Base-by-base conservation (phyloP, 2,329 filamentous ascomycete species). In the Aureobasidium namibiae region DNA sequence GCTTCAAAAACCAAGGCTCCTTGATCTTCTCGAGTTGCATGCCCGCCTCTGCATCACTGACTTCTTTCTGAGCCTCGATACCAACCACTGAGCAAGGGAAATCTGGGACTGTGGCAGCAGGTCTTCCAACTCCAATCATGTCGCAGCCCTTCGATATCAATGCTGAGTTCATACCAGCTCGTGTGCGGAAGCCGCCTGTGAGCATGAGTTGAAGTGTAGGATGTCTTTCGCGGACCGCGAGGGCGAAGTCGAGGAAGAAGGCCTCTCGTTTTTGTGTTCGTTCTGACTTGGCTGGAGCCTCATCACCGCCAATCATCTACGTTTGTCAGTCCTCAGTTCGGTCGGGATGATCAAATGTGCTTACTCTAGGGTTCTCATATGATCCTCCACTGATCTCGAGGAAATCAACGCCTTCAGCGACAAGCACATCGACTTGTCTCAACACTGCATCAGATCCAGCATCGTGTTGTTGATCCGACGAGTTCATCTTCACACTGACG, bases 351-450 rank as follows among this genome's bases (percentile, higher is more conserved):
- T 7, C 4, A 16, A 24, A 24, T 9, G 13, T n/a, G 67, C 6
- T 57, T 63, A 48, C 57, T 63, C 56, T 52, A 3, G 48, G 48
- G 14, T 52, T 52, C 23, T 52, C 48, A 16, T 52, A 52, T 13
- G 48, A 80, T 0, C 87, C 86, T 0, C 86, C 87, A 18, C 80
- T 83, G 26, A 89, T 78, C 69, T 90, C 86, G 1, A 89, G 71
- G 63, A 88, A 88, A 69, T 89, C 86, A 1, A 89, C 71, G 5
- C 73, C 80, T 39, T 74, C 76, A 5, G 71, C 72, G 0, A 70
- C 69, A 4, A 85, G 76, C 18, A 75, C 67, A n/a, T 73, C 69
- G 10, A 86, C 74, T 66, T 88, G 85, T 60, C 81, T 78, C 39
- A 88, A 71, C 36, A 77, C 81, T 13, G 83, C 83, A 10, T 78